Conservation (phyloP, 106 monocot genomes). For the Gastrodia elata region DNA sequence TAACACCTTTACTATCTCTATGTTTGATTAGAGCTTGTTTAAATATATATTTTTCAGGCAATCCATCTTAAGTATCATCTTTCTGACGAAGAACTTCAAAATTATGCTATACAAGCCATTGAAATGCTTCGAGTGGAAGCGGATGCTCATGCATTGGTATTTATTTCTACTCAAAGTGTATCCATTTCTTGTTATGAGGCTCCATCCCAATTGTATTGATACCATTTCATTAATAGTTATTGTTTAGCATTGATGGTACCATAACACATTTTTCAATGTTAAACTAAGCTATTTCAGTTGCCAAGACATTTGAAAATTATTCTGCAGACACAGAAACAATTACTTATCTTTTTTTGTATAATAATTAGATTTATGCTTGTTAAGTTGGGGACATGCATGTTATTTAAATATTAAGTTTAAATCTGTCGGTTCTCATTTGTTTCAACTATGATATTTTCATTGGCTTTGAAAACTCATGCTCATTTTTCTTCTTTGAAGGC, state of each 20-base stretch:
- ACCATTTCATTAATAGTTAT: background rate
- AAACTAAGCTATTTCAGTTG: background rate
- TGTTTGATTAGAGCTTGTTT: conserved; percentile 4
- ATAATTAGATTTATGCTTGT: background rate
- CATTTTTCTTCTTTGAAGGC: conserved; percentile 42
- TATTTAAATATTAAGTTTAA: no score
- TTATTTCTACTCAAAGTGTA: background rate
- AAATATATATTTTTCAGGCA: conserved; percentile 26
- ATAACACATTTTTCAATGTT: background rate
- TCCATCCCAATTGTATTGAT: background rate
- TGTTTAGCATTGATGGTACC: background rate
- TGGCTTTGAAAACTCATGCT: background rate
- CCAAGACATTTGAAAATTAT: background rate
- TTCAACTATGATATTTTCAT: background rate
- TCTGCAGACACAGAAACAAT: background rate
- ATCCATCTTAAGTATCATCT: conserved; percentile 56
- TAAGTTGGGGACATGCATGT: conserved; percentile 1
- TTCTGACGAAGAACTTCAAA: conserved; percentile 66
- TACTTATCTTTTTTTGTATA: background rate
- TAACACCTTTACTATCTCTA: background rate
- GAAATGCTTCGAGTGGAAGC: conserved; percentile 69
- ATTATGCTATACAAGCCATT: conserved; percentile 48
- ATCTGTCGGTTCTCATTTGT: background rate
- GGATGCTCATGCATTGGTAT: conserved; percentile 84
- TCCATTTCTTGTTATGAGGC: background rate